Conservation (phyloP, 768 basidiomycete genomes). For the Tulasnella sp. region DNA sequence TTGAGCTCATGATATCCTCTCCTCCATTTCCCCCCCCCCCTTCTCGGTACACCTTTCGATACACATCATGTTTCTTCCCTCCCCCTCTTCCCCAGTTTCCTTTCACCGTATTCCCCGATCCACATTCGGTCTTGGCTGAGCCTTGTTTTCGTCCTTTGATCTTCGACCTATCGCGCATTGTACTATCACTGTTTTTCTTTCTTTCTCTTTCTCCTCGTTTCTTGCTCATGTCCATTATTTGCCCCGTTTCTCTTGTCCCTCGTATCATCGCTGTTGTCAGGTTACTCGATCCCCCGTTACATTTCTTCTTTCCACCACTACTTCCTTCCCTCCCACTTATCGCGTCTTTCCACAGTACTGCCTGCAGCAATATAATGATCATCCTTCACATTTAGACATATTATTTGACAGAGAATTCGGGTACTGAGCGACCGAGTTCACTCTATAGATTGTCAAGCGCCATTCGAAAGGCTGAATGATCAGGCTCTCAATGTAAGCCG, state of each 20-base stretch:
- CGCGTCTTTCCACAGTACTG: background rate
- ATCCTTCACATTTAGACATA: background rate
- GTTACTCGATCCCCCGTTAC: background rate
- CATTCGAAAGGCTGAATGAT: background rate
- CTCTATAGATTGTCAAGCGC: background rate
- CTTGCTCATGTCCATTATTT: too few relatives aligned
- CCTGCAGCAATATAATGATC: background rate
- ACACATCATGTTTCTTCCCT: background rate
- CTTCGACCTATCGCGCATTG: background rate
- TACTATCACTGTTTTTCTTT: background rate
- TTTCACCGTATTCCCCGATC: background rate
- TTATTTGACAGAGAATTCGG: background rate
- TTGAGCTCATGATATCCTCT: slow-evolving; percentile 24
- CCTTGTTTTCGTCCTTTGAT: background rate
- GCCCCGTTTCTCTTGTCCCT: background rate
- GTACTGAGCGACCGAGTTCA: background rate
- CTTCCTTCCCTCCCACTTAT: background rate
- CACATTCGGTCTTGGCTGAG: slow-evolving; percentile 1
- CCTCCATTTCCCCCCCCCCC: background rate
- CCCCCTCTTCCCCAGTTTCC: background rate
- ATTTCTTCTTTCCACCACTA: background rate
- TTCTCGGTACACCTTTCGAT: background rate
- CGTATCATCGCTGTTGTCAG: background rate
- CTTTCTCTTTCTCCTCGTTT: background rate
- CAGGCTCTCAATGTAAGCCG: too few relatives aligned